Percentiles rank a stretch among this genome's conserved stretches.
Evolutionary conservation across 306 rosid species (phyloP).

Genomic region (Begonia loranthoides): DNA sequence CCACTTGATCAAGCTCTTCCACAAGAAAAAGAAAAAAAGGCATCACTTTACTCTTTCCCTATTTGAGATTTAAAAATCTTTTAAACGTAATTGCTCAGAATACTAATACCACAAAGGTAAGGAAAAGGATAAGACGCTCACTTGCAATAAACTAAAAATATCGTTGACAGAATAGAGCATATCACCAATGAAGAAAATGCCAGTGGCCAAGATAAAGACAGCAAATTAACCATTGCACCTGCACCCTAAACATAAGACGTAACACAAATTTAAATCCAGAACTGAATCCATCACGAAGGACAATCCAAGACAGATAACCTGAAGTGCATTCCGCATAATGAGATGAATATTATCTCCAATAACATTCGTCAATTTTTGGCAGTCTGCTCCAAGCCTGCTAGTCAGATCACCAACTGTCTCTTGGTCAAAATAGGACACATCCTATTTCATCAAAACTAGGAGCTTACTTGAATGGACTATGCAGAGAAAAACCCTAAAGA

Average conservation of each 20-base stretch:
- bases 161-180: slow-evolving; percentile 41
- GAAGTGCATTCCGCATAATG: slow-evolving; percentile 44
- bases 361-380: slow-evolving; percentile 48
- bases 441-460: background rate
- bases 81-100: no score
- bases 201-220: slow-evolving; percentile 71
- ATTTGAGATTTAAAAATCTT: no score
- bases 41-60: no score
- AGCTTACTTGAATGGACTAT: background rate
- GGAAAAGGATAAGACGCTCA: slow-evolving; percentile 22
- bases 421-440: slow-evolving; percentile 41
- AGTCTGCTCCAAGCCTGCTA: slow-evolving; percentile 72
- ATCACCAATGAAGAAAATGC: slow-evolving; percentile 59
- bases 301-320: slow-evolving; percentile 28
- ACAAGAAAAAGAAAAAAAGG: no score
- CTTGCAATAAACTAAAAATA: slow-evolving; percentile 53
- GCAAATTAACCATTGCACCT: slow-evolving; percentile 59
- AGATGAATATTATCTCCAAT: slow-evolving; percentile 53
- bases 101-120: background rate
- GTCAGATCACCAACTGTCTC: slow-evolving; percentile 68
- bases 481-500: background rate
- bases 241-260: slow-evolving; percentile 40
- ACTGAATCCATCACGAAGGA: slow-evolving; percentile 7
- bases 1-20: no score
- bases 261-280: slow-evolving; percentile 6